phyloP scores from a whole-genome alignment of 2,329 filamentous ascomycete species.

The Sclerotinia subarctica region DNA sequence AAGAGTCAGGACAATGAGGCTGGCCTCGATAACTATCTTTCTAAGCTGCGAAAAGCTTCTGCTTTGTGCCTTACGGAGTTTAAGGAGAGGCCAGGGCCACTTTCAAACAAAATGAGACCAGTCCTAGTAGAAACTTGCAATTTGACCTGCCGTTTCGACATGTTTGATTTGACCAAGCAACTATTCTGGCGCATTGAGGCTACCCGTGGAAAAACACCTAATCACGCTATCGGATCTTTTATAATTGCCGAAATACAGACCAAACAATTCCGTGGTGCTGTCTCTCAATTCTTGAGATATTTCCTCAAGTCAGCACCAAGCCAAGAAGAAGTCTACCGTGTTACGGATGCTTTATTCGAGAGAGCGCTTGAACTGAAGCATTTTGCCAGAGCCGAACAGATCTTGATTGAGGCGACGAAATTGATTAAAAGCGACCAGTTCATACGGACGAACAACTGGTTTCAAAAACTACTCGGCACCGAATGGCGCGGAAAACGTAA shows the following conservation, averaged over 20 bases:
- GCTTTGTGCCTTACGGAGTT: slow-evolving; percentile 34
- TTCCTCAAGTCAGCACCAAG: slow-evolving; percentile 21
- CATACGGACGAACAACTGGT: slow-evolving; percentile 28
- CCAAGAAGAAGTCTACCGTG: slow-evolving; percentile 26
- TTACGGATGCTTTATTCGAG: slow-evolving; percentile 27
- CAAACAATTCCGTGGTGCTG: slow-evolving; percentile 24
- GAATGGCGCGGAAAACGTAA: slow-evolving; percentile 34
- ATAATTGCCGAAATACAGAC: slow-evolving; percentile 29
- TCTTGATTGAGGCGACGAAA: slow-evolving; percentile 26
- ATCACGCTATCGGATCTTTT: background rate
- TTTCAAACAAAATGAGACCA: slow-evolving; percentile 20
- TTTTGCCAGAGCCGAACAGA: slow-evolving; percentile 29
- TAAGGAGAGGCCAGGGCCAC: slow-evolving; percentile 24
- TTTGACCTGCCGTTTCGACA: slow-evolving; percentile 24
- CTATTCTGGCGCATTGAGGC: slow-evolving; percentile 29
- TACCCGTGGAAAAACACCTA: slow-evolving; percentile 18
- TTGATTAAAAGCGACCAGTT: slow-evolving; percentile 29
- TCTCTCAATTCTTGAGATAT: slow-evolving; percentile 11
- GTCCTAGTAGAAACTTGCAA: slow-evolving; percentile 31
- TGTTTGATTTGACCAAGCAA: slow-evolving; percentile 28
- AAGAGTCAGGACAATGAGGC: background rate
- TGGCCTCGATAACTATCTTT: background rate
- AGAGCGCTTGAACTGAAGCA: slow-evolving; percentile 26
- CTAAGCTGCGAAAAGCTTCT: slow-evolving; percentile 28
- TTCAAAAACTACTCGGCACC: slow-evolving; percentile 32